Base-by-base conservation (phyloP, 2,329 filamentous ascomycete genomes). In the Colletotrichum tofieldiae region DNA sequence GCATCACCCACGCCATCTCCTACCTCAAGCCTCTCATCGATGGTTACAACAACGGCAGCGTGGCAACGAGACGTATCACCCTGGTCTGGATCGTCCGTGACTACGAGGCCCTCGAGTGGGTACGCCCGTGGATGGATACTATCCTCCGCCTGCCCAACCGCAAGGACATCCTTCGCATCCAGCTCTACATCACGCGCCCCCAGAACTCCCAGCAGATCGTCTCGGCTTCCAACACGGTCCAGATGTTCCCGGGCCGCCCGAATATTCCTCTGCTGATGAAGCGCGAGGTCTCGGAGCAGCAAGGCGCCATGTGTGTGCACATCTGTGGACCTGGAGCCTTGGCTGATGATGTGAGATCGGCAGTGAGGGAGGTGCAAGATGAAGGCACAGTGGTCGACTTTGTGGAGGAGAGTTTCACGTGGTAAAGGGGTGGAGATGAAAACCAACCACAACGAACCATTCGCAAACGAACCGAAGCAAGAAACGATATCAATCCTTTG, bases 11-110 rank as follows among this genome's bases (percentile, higher is more conserved):
- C 81, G 95, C 97, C 80, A 90, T 98, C 39, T 94, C 95, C 43
- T 97, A 97, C 81, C 89, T 98, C 11, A 92, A 91, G 67, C 92
- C 96, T 63, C 86, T 96, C 5, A 88, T 96, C 71, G 84, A 91
- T 65, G 93, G 93, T 5, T 93, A 89, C 81, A 90, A 90, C 65
- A 85, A 90, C 0, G 90, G 91, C 71, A 95, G 91, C 1, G 91
- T 95, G 47, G 95, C 96, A 5, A 94, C 94, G 4, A 92, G 95
- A 63, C 91, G 92, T 51, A 84, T 98, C 58, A 94, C 93, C 1
- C 90, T 98, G 9, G 90, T 98, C 72, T 98, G 96, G 96, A 92
- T 98, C 78, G 93, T 98, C 75, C 94, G 96, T 73, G 94, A 95
- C 67, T 93, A 93, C 47, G 93, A 98, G 78, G 92, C 96, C 68